Base-by-base conservation (phyloP, 2,329 filamentous ascomycete species). In the Colletotrichum incanum region DNA sequence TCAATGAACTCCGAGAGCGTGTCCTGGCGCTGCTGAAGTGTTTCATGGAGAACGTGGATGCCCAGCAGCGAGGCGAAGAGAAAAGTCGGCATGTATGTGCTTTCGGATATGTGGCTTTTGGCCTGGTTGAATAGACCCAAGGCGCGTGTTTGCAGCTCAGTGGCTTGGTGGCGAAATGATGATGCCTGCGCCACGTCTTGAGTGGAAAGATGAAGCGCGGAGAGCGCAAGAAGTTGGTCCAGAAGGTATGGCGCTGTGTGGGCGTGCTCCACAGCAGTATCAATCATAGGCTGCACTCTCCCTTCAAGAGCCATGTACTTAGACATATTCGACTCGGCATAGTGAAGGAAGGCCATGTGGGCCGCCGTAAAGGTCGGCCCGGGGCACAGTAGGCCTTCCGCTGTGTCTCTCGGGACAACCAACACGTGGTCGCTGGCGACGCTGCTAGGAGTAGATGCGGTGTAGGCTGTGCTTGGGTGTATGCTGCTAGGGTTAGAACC, bases 41-140 rank as follows among this genome's bases (percentile, higher is more conserved):
- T 80, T 9, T 83, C 79, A 55, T 77, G 79, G 39, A 86, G 81
- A 31, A 80, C 78, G 64, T 84, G 81, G 1, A 82, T 75, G 64
- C 80, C 80, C 4, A 82, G 73, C 1, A 78, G 62, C 0, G 76
- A 74, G 4, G 80, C 78, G 65, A 82, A 82, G 3, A 79, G 74
- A 45, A 80, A 81, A 39, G 77, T 76, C 3, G 79, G 75, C 23
- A 80, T 74, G 23, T 76, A 79, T 55, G 80, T 80, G 0, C 70
- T 64, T 1, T 69, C 37, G 1, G 73, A 74, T 5, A 65, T 56
- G 9, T 75, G 61, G 3, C 47, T 23, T 12, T 70, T 60, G 16
- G 77, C 73, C 11, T 77, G 73, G 61, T 79, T 78, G 66, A 80
- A 82, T 3, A 76, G 45, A 7, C 74, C 74, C 9, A 82, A 69